phyloP scores from a whole-genome alignment of 2,329 filamentous ascomycete genomes.

The Alternaria arborescens region DNA sequence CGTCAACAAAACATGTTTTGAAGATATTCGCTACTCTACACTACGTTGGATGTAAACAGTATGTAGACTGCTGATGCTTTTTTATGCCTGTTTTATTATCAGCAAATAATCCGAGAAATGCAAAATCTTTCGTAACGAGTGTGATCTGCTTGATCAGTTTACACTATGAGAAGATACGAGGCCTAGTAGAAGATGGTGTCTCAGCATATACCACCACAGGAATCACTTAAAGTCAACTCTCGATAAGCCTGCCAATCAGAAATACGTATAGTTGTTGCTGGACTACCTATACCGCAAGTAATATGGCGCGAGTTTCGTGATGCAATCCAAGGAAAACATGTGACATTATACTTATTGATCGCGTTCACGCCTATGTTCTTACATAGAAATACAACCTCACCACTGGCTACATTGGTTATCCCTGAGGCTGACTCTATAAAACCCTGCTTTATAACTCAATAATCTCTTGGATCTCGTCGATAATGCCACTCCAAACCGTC shows the following conservation, averaged over 20 bases:
- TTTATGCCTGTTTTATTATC: too few species aligned
- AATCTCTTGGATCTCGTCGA: conserved; percentile 30
- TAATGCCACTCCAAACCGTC: conserved; percentile 16
- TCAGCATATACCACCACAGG: not conserved
- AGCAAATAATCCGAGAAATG: not conserved
- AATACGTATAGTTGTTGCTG: not conserved
- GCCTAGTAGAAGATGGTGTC: not conserved
- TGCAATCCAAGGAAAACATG: not conserved
- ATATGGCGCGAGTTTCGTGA: not conserved
- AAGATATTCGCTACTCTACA: too few species aligned
- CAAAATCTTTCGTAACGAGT: not conserved
- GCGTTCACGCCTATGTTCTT: not conserved
- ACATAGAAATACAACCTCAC: not conserved
- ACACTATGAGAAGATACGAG: not conserved
- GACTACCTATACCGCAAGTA: not conserved
- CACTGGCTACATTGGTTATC: too few species aligned
- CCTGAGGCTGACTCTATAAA: not conserved
- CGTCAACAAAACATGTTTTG: not conserved
- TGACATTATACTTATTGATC: not conserved
- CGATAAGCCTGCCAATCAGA: not conserved
- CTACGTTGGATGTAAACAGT: not conserved
- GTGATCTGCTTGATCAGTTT: not conserved
- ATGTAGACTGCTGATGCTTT: not conserved
- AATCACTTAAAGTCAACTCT: not conserved
- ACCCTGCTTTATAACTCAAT: conserved; percentile 36